phyloP scores from a whole-genome alignment of 345 rosid genomes.

The Kernera saxatilis region DNA sequence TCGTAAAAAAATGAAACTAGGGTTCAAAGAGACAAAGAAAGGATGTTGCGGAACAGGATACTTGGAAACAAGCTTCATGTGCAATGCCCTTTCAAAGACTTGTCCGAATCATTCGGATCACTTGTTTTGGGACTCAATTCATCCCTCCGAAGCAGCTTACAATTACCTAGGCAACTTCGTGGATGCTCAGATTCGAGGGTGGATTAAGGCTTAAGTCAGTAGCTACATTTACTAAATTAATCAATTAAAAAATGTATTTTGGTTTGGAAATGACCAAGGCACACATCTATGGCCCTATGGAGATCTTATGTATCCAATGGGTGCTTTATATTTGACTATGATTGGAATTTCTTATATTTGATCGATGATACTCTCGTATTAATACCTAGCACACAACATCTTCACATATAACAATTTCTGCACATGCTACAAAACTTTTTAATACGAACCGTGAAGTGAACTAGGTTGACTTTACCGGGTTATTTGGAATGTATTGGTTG shows the following conservation, averaged over 20 bases:
- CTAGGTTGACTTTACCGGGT: not conserved
- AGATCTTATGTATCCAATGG: not conserved
- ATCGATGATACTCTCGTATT: not conserved
- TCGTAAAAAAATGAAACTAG: conserved; percentile 21
- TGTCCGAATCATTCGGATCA: conserved; percentile 30
- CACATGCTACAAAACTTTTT: not conserved
- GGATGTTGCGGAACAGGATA: conserved; percentile 48
- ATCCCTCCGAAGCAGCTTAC: conserved; percentile 41
- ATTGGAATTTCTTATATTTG: not conserved
- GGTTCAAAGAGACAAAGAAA: conserved; percentile 35
- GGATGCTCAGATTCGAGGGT: conserved; percentile 50
- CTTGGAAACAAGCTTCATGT: conserved; percentile 32
- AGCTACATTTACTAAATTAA: not conserved
- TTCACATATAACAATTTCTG: no score
- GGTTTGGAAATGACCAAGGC: not conserved
- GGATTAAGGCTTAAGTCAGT: conserved; percentile 40
- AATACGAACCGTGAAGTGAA: not conserved
- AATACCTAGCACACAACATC: no score
- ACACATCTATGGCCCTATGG: not conserved
- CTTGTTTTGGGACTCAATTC: conserved; percentile 46
- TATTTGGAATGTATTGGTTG: not conserved
- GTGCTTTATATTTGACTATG: not conserved
- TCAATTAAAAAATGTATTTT: conserved; percentile 1
- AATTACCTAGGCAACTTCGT: conserved; percentile 15
- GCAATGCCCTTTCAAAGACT: conserved; percentile 24